Percentiles rank a stretch among this genome's conserved stretches.
Conservation (phyloP, 345 rosid species). For the Linum lewisii region DNA sequence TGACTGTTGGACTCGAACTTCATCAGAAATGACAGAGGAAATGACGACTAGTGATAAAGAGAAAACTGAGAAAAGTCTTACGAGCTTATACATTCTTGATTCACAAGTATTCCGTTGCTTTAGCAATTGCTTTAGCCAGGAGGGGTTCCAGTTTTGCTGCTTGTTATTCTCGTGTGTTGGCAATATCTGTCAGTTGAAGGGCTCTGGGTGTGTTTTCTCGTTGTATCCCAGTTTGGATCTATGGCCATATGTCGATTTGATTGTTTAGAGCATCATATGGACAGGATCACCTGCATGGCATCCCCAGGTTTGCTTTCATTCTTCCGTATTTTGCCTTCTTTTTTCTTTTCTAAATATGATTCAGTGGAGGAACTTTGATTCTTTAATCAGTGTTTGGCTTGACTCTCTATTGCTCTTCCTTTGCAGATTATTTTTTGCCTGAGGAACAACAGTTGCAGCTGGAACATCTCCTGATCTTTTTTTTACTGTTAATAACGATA, state of each 20-base stretch:
- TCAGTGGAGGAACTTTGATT: no score
- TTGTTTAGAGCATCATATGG: neutral
- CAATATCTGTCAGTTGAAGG: neutral
- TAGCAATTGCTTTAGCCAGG: neutral
- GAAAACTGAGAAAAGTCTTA: neutral
- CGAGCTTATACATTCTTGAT: neutral
- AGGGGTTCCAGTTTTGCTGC: neutral
- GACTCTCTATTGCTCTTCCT: neutral
- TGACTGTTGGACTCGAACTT: neutral
- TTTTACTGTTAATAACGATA: no score
- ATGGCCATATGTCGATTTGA: neutral
- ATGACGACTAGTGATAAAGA: neutral
- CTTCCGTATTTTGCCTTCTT: neutral
- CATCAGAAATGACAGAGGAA: neutral
- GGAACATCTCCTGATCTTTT: neutral
- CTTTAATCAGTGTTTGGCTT: neutral
- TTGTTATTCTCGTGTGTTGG: neutral
- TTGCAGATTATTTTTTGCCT: neutral
- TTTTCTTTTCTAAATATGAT: no score
- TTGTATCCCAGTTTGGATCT: neutral
- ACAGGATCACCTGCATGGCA: neutral
- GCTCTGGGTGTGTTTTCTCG: neutral
- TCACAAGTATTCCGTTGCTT: neutral
- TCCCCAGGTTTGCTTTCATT: neutral
- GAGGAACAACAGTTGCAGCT: neutral